Conservation (phyloP, 139 green algal species). For the Pleodorina starrii region DNA sequence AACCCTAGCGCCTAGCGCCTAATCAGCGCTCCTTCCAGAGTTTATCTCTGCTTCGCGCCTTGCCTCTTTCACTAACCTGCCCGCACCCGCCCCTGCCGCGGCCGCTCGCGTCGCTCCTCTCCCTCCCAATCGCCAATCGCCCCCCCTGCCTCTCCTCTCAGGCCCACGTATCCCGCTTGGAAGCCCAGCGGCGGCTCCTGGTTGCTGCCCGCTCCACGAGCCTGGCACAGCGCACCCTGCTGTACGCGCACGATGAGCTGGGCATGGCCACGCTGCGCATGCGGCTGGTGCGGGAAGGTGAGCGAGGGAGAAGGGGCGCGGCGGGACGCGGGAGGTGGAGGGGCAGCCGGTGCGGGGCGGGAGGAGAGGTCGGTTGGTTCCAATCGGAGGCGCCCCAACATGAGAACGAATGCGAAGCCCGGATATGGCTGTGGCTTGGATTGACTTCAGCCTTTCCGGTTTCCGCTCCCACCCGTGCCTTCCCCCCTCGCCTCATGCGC, state of each 20-base stretch:
- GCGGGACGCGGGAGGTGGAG: conserved; percentile 25
- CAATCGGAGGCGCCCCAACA: too few species aligned
- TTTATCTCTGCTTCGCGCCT: too few species aligned
- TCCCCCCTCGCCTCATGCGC: too few species aligned
- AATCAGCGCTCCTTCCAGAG: too few species aligned
- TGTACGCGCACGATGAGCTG: conserved; percentile 93
- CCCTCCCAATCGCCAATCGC: too few species aligned
- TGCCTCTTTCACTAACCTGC: background rate
- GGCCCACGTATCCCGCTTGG: conserved; percentile 74
- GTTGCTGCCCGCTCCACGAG: conserved; percentile 64
- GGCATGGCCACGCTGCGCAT: conserved; percentile 86
- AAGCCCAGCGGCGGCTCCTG: conserved; percentile 79
- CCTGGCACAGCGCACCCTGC: conserved; percentile 76
- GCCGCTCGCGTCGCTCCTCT: background rate
- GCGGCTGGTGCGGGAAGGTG: conserved; percentile 58
- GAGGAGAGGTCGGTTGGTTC: too few species aligned
- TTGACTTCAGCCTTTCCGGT: too few species aligned
- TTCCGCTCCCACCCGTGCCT: too few species aligned
- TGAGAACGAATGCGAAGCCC: too few species aligned
- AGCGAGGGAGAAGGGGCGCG: conserved; percentile 6
- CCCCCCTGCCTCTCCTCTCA: background rate
- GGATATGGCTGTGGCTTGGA: too few species aligned
- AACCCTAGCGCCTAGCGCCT: too few species aligned
- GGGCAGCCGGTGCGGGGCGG: background rate
- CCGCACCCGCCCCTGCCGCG: too few species aligned